Evolutionary conservation across 2,329 filamentous ascomycete species (phyloP), one percentile per base, ranked within the genome.

Genomic region (Cryphonectria japonica): DNA sequence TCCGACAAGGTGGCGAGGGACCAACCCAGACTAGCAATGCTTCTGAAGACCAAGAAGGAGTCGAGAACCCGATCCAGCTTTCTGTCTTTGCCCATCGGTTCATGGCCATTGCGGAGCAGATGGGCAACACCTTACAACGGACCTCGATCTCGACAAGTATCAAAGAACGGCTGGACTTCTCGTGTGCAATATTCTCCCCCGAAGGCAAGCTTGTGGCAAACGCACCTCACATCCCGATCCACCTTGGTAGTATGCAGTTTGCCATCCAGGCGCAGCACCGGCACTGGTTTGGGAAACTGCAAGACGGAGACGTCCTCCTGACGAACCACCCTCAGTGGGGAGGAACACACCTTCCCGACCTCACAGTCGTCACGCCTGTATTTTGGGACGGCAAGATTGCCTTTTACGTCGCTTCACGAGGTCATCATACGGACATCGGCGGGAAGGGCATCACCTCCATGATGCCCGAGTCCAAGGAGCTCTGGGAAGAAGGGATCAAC

Each of bases 41-140:
- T 29, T n/a, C 11, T n/a, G 11, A 9, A 13, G 34, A n/a, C 22
- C 37, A 39, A 39, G 9, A 34, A 9, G 54, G 19, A 19, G 37
- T 29, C 13, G 29, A 69, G 2, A 83, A 86, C 71, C 86, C 86
- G 0, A 87, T 88, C 57, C 80, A 84, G 43, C 81, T 88, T 2
- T 86, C 83, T 14, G 84, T 88, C 60, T 88, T 88, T 69, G 85
- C 84, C 0, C 85, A 88, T 74, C 81, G 86, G 0, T 88, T 88
- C 79, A 88, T 88, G 86, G 84, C 85, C 3, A 87, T 88, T 29
- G 86, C 86, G 0, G 86, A 88, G 71, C 86, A 88, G 72, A 88
- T 88, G 86, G 86, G 86, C 46, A 84, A 84, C 6, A 87, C 86
- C 0, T 78, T 88, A 22, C 86, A 88, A 67, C 85, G 86, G 74